Conservation (phyloP, 2,329 filamentous ascomycete species). For the Podosphaera fusca region DNA sequence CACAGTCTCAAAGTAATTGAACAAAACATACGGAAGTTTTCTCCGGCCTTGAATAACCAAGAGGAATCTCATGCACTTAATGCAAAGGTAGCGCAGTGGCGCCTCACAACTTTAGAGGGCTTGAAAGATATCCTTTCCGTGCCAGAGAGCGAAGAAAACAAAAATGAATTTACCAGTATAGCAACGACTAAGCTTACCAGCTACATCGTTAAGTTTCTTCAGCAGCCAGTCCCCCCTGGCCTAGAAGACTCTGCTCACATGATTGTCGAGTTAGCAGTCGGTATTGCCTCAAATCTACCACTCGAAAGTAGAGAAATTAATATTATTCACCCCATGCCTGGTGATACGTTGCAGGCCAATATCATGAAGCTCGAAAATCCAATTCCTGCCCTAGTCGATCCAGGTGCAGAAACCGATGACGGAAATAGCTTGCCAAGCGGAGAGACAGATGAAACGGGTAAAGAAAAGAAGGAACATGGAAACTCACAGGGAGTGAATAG, state of each 20-base stretch:
- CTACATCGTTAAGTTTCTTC: constrained; percentile 48
- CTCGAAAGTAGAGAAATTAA: constrained; percentile 78
- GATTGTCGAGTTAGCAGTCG: constrained; percentile 79
- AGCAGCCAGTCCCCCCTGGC: constrained; percentile 53
- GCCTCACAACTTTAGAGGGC: constrained; percentile 83
- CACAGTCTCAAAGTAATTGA: constrained; percentile 66
- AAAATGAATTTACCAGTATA: constrained; percentile 42
- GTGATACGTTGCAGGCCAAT: constrained; percentile 41
- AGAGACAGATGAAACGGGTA: constrained; percentile 16
- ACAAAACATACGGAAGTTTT: constrained; percentile 60
- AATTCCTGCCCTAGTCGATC: constrained; percentile 34
- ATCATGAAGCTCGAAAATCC: constrained; percentile 66
- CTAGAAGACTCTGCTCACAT: constrained; percentile 75
- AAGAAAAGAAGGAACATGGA: constrained; percentile 13
- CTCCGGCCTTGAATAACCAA: constrained; percentile 48
- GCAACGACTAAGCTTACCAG: constrained; percentile 45
- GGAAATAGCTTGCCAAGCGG: constrained; percentile 12
- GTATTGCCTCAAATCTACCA: constrained; percentile 66
- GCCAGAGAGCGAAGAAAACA: constrained; percentile 40
- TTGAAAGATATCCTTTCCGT: constrained; percentile 47
- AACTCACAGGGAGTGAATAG: constrained; percentile 16
- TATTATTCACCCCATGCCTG: constrained; percentile 66
- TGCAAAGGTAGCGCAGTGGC: constrained; percentile 76
- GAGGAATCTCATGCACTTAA: constrained; percentile 80
- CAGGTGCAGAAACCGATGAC: constrained; percentile 12